Base-by-base conservation (phyloP, 306 rosid species). In the Rosa lucieae region DNA sequence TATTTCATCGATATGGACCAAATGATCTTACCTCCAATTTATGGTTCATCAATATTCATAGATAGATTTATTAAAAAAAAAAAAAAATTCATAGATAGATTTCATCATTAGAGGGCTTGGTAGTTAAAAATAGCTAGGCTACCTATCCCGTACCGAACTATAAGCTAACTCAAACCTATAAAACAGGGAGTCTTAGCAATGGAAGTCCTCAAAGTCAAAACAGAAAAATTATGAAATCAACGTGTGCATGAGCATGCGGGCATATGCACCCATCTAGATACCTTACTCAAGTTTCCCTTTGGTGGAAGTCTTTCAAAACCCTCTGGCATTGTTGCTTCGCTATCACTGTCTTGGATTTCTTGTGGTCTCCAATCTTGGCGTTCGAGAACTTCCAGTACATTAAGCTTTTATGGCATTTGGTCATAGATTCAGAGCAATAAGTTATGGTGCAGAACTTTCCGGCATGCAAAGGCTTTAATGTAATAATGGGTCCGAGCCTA, bases 81-180 rank as follows among this genome's bases (percentile, higher is more conserved):
- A 26, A 23, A 26, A 26, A 26, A 26, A 65, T 65, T 6, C 8
- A 32, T 32, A 32, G 37, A 35, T 32, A 10, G n/a, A 13, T 56
- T 65, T 56, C 61, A 10, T 56, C 12, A 14, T 15, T n/a, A 29
- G 74, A 75, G 62, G 62, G 65, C 32, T 63, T 48, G 88, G 89
- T 89, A 56, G 94, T 81, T 87, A 68, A 81, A 70, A 82, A 73
- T 65, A 76, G 97, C 83, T 90, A 85, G 91, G 85, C 94, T 83
- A 88, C 92, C 90, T 11, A 7, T 68, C 44, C 74, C 72, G 18
- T 77, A 88, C 92, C 94, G 75, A 87, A 85, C 59, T 77, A 70
- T 56, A 90, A 92, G 82, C 93, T 84, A 90, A 88, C 85, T 71
- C 87, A 75, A 55, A 88, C 88, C 94, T 79, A 82, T 11, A 5